Base-by-base conservation (phyloP, 371 early-diverging fungal species). In the Nematocida sp. region DNA sequence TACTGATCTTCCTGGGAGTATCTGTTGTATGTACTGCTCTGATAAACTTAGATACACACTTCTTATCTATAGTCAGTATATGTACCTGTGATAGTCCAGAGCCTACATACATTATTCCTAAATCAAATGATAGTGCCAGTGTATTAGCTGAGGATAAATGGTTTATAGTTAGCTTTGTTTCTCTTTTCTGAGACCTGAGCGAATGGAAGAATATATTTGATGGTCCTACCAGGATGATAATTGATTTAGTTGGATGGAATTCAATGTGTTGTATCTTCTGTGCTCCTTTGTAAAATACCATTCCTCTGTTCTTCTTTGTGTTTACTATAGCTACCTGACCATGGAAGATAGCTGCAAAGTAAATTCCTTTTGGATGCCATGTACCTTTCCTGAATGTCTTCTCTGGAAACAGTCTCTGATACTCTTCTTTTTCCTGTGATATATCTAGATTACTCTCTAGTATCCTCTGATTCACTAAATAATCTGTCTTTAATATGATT, bases 181-280 rank as follows among this genome's bases (percentile, higher is more conserved):
- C 55, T 35, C 43, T 70, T 46, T 55, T 60, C 60, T 60, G 37
- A 3, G 58, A 48, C 17, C 27, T 32, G 3, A 70, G 19, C 32
- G 37, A 48, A 25, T 60, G 46, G 74, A 70, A 70, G 63, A 70
- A 58, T 13, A 70, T 60, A 37, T 58, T 62, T 27, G 74, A 58
- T 7, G 74, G 74, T 1, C 27, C 74, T 37, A 60, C 45, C 53
- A 70, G 27, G 38, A 70, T 61, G 21, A 70, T 29, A 29, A 70
- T 47, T 27, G 25, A 48, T 47, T 61, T 54, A 7, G 62, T 61
- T 43, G 74, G 74, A 51, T 70, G 74, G 62, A 70, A 70, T 19
- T 70, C 74, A n/a, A 70, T 61, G 19, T 70, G 74, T 61, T 70
- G 74, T 19, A 70, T 70, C 1, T 70, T 70, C 61, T 70, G 74